A percentile compares a stretch with the other conserved stretches of the same genome.
phyloP scores from a whole-genome alignment of 768 basidiomycete genomes.

The Boletales sp. region DNA sequence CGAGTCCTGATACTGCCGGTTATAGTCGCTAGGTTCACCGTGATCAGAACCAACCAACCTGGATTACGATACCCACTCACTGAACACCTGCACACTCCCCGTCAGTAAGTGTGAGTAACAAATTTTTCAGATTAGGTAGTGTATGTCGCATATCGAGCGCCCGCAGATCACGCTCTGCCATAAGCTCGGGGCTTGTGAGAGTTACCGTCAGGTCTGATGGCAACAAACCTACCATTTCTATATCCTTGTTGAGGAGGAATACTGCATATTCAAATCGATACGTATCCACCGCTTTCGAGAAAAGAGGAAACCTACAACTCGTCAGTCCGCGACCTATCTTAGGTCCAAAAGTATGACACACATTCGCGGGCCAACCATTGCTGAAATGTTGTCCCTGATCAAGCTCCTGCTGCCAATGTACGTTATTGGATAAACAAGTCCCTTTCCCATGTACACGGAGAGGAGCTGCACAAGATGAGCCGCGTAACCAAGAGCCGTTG shows the following conservation, averaged over 20 bases:
- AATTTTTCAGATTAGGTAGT: slow-evolving; percentile 92
- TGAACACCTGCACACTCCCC: slow-evolving; percentile 49
- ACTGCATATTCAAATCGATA: slow-evolving; percentile 98
- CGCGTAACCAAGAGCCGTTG: slow-evolving; percentile 87
- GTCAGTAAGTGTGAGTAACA: slow-evolving; percentile 80
- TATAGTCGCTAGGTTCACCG: slow-evolving; percentile 9
- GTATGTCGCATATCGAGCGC: slow-evolving; percentile 95
- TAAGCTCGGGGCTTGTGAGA: slow-evolving; percentile 53
- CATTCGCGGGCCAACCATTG: slow-evolving; percentile 95
- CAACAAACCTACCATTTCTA: slow-evolving; percentile 69
- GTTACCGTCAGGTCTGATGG: background rate
- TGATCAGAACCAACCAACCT: slow-evolving; percentile 9
- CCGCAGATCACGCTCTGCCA: slow-evolving; percentile 84
- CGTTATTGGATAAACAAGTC: slow-evolving; percentile 84
- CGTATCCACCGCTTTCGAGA: slow-evolving; percentile 90
- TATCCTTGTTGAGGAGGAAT: slow-evolving; percentile 94
- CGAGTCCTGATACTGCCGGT: slow-evolving; percentile 17
- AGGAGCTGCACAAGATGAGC: slow-evolving; percentile 85
- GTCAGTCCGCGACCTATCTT: slow-evolving; percentile 9
- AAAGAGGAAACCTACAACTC: slow-evolving; percentile 81
- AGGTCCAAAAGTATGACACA: slow-evolving; percentile 39
- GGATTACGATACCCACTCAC: slow-evolving; percentile 36
- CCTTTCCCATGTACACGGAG: slow-evolving; percentile 71
- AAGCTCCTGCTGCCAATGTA: slow-evolving; percentile 88
- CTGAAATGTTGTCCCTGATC: slow-evolving; percentile 88